Percentiles rank a stretch among this genome's conserved stretches.
These are phyloP conservation scores for Candida andamanensis DNA, from an alignment of 805 yeast genomes.

Conservation along the genomic window DNA sequence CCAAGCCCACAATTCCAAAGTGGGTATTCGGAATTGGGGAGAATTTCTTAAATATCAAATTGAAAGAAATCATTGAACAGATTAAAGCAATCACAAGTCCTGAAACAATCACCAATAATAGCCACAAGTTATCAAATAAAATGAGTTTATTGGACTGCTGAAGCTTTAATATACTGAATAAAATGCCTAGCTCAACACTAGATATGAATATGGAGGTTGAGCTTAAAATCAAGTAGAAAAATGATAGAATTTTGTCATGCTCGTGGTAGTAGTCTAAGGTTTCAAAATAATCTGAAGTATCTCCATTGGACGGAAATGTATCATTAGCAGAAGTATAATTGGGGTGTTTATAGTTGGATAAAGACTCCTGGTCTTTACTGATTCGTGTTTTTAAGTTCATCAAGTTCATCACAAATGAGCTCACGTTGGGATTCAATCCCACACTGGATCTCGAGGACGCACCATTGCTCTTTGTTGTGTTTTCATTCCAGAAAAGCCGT, in stretches of 20 bases:
- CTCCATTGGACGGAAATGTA: slow-evolving; percentile 2
- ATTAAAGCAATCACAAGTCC: slow-evolving; percentile 30
- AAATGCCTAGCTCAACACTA: slow-evolving; percentile 36
- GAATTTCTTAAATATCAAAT: slow-evolving; percentile 28
- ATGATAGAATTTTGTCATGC: slow-evolving; percentile 33
- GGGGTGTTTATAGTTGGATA: background rate
- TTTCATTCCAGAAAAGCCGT: slow-evolving; percentile 11
- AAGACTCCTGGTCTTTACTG: slow-evolving; percentile 1
- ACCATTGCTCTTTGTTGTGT: background rate
- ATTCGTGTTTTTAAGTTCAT: slow-evolving; percentile 4
- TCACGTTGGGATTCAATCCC: slow-evolving; percentile 1
- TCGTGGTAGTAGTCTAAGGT: slow-evolving; percentile 25
- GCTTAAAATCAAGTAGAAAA: slow-evolving; percentile 25
- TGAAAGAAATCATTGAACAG: slow-evolving; percentile 31
- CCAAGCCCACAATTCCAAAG: slow-evolving; percentile 6
- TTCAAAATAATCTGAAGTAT: slow-evolving; percentile 11
- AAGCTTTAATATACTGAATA: slow-evolving; percentile 24
- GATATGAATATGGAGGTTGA: slow-evolving; percentile 33
- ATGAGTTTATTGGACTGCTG: slow-evolving; percentile 17
- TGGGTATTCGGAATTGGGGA: slow-evolving; percentile 21
- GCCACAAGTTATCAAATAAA: slow-evolving; percentile 27
- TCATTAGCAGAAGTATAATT: slow-evolving; percentile 26
- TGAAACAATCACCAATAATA: slow-evolving; percentile 24
- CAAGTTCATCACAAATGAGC: slow-evolving; percentile 6
- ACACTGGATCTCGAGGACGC: background rate